Conservation (phyloP, 179 eudicot genomes). For the Beta corolliflora region DNA sequence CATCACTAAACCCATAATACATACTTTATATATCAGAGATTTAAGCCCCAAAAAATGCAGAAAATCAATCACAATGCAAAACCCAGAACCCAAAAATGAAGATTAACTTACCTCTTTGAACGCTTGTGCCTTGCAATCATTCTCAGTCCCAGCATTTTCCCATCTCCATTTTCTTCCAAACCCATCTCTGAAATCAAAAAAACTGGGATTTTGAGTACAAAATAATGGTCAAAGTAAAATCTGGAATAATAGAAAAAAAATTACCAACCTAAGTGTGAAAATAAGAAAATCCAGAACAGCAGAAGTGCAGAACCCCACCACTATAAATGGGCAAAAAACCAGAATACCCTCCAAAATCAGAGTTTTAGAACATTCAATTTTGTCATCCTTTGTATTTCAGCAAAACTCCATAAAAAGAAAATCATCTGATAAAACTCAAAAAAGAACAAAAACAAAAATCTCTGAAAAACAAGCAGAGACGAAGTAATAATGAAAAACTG, state of each 20-base stretch:
- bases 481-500: constrained; percentile 21
- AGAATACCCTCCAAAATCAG: not conserved
- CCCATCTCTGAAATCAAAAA: constrained; percentile 47
- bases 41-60: not conserved
- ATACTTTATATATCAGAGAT: not conserved
- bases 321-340: constrained; percentile 2
- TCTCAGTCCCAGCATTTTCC: constrained; percentile 39
- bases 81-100: constrained; percentile 3
- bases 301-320: constrained; percentile 3
- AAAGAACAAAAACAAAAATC: not conserved
- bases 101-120: constrained; percentile 62
- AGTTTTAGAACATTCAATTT: not conserved
- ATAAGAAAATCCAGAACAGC: not conserved
- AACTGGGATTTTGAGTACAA: constrained; percentile 1
- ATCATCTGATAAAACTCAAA: constrained; percentile 4
- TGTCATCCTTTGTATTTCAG: constrained; percentile 31
- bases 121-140: constrained; percentile 53
- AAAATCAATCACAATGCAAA: not conserved
- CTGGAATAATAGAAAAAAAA: not conserved
- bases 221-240: not conserved
- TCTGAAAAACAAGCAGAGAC: not conserved
- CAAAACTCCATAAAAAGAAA: constrained; percentile 13
- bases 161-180: constrained; percentile 44
- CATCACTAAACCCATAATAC: constrained; percentile 12
- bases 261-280: constrained; percentile 22